Evolutionary conservation across 169 alveolate species (phyloP), one percentile per base, ranked within the genome.

Genomic region (Eimeria falciformis): DNA sequence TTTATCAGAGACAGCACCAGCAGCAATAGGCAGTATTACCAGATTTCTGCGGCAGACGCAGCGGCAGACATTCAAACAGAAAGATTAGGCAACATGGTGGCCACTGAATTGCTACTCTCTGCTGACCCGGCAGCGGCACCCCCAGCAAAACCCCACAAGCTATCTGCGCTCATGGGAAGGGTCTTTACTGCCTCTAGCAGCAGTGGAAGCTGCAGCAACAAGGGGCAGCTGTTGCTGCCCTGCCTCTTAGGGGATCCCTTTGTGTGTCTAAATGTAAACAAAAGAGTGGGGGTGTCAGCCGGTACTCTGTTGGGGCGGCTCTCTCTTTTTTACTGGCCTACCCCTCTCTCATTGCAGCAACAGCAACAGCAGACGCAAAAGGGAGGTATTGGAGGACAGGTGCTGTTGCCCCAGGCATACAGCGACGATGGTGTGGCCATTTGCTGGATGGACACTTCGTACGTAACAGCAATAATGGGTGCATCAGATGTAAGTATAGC

Each of bases 241-340:
- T 75, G 86, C 45, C 46, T 87, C 43, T 37, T 71, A 27, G 92
- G 92, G 3, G 92, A 87, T 37, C 92, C 92, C 25, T 68, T 87
- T 11, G 84, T 71, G 37, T 66, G 92, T 53, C 50, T 87, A 46
- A 58, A 37, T 37, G 65, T 87, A 29, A 66, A 87, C 69, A 71
- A 27, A 11, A 33, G 92, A 23, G 86, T 87, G n/a, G 92, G 92
- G 5, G 68, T 87, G n/a, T 85, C 83, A n/a, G 92, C 92, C 1
- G 92, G 92, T 37, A 87, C 86, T 25, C n/a, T 71, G 43, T 78
- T 87, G 47, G 92, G 92, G 43, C 85, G 92, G 6, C 86, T 87
- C 18, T 87, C 92, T 5, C 89, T 79, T 25, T 79, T 79, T 25
- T 79, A 79, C 89, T 50, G 40, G 33, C 68, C 88, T 47, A 2